phyloP scores from a whole-genome alignment of 2,329 filamentous ascomycete species.

The Aspergillus aculeatinus region DNA sequence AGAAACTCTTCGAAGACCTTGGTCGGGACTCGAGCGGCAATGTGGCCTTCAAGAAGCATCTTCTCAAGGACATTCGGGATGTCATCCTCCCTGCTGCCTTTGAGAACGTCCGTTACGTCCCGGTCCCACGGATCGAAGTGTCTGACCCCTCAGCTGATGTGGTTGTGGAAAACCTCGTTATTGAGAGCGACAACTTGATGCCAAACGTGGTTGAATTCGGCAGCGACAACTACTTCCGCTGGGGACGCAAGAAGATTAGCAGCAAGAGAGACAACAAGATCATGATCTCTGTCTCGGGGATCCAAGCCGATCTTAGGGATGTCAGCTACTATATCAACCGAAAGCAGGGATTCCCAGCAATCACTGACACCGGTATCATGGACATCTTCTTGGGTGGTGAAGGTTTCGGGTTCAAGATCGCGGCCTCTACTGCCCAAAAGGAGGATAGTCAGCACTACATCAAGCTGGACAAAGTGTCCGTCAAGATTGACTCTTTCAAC shows the following conservation, averaged over 20 bases:
- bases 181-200: conserved; percentile 95
- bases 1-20: conserved; percentile 87
- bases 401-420: conserved; percentile 89
- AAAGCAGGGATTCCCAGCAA: conserved; percentile 86
- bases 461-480: conserved; percentile 86
- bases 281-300: conserved; percentile 80
- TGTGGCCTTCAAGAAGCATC: conserved; percentile 84
- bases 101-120: conserved; percentile 83
- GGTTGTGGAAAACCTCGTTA: conserved; percentile 86
- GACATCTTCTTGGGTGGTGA: conserved; percentile 85
- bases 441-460: conserved; percentile 80
- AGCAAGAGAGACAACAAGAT: conserved; percentile 81
- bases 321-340: conserved; percentile 94
- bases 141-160: conserved; percentile 80
- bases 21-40: conserved; percentile 84
- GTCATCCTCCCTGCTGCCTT: conserved; percentile 82
- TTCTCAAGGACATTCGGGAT: conserved; percentile 83
- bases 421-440: conserved; percentile 76
- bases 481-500: conserved; percentile 76
- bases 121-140: conserved; percentile 91
- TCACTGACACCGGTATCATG: conserved; percentile 84
- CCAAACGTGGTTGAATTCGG: conserved; percentile 87
- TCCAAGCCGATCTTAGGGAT: conserved; percentile 89
- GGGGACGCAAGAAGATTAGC: conserved; percentile 82
- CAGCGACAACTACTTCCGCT: conserved; percentile 92